Evolutionary conservation across 257 asterid species (phyloP).

Genomic region (Parsonsia alboflavescens): DNA sequence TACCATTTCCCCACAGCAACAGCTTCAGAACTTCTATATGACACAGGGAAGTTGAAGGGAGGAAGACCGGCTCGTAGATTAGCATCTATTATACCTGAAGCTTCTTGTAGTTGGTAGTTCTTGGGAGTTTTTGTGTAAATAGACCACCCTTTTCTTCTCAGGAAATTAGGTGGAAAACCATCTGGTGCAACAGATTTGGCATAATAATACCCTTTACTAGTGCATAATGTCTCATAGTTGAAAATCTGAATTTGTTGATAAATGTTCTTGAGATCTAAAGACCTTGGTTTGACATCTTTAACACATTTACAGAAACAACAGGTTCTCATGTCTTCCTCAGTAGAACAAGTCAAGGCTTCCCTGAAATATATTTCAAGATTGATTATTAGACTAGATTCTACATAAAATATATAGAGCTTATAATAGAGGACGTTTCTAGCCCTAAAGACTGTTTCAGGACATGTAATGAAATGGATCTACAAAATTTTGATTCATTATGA

Average conservation of each 20-base stretch:
- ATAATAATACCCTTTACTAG: neutral
- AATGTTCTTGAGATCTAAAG: constrained; percentile 44
- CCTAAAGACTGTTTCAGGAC: neutral
- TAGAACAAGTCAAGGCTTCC: constrained; percentile 54
- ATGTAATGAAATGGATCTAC: neutral
- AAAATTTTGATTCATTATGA: neutral
- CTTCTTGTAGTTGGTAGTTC: constrained; percentile 6
- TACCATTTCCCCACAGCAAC: constrained; percentile 50
- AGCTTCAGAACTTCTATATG: constrained; percentile 1
- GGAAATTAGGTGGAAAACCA: constrained; percentile 9
- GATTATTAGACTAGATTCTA: neutral
- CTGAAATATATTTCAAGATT: constrained; percentile 24
- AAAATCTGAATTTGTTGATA: constrained; percentile 41
- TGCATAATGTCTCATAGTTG: neutral
- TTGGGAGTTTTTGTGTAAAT: constrained; percentile 11
- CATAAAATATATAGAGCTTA: neutral
- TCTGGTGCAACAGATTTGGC: constrained; percentile 12
- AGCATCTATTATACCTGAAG: constrained; percentile 10
- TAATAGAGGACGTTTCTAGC: too few species aligned
- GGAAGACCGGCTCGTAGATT: constrained; percentile 2
- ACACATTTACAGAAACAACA: constrained; percentile 46
- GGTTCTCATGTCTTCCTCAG: constrained; percentile 40
- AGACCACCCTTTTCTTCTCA: constrained; percentile 17
- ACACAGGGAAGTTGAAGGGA: constrained; percentile 1
- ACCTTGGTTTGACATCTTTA: constrained; percentile 40